Percentiles rank a stretch among this genome's conserved stretches.
These are phyloP conservation scores for Solanum sejunctum DNA, from an alignment of 257 asterid species.

Conservation along the genomic window DNA sequence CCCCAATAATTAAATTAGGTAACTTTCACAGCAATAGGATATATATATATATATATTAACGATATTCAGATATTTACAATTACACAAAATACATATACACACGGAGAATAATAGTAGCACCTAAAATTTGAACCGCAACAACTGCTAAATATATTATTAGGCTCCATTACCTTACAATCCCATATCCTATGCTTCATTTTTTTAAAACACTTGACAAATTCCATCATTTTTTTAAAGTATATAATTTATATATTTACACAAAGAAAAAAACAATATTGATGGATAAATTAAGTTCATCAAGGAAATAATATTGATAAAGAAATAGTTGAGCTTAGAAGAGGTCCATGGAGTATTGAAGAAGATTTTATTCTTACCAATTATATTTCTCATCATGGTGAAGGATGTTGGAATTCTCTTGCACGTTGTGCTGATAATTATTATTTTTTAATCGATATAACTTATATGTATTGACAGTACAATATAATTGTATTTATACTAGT, in stretches of 20 bases:
- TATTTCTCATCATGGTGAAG: conserved; percentile 75
- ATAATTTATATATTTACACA: background rate
- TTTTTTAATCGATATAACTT: background rate
- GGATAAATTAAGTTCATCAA: background rate
- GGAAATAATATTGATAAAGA: background rate
- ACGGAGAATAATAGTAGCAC: too few species aligned
- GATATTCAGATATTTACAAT: too few species aligned
- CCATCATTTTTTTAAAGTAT: too few species aligned
- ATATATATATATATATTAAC: too few species aligned
- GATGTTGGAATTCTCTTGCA: conserved; percentile 87
- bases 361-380: conserved; percentile 33
- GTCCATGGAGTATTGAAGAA: conserved; percentile 58
- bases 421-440: conserved; percentile 42
- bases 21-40: too few species aligned
- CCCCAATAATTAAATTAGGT: too few species aligned
- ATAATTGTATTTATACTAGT: background rate
- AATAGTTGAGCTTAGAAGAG: conserved; percentile 12
- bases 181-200: too few species aligned
- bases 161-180: too few species aligned
- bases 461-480: background rate
- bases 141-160: too few species aligned
- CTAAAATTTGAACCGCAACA: too few species aligned
- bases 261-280: background rate
- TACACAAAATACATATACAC: too few species aligned
- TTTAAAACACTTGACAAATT: background rate